Evolutionary conservation across 2,329 filamentous ascomycete species (phyloP), one percentile per base, ranked within the genome.

Genomic region (Pseudogymnoascus sp.): DNA sequence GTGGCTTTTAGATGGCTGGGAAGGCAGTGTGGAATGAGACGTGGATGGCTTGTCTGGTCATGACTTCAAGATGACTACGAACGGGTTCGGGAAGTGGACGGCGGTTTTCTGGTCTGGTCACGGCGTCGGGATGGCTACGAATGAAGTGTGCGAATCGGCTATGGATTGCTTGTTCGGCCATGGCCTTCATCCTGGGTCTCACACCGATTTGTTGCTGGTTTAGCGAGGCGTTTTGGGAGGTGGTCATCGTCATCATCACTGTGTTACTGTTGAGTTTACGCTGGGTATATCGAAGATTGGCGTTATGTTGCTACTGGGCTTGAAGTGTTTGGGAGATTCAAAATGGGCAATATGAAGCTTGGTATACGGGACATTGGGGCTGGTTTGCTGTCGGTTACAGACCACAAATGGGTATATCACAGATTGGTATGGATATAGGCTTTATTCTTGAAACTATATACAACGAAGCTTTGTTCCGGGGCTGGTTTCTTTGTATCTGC

Each of bases 301-400:
- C 14, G 5, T n/a, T n/a, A n/a, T 14, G 1, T 38, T 38, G 14
- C 35, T 38, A 4, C 4, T n/a, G 6, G 6, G 5, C 12, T 38
- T n/a, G 35, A n/a, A 38, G 5, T 5, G 14, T 1, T 38, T 38
- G 4, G 14, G 14, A 7, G 35, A 14, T n/a, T 38, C n/a, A 31
- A 38, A n/a, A 38, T 38, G 14, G 14, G 37, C 37, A 38, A 38
- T 16, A 12, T 11, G 33, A 12, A 35, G 33, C 33, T 35, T 35
- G 8, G 10, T 35, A 35, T 35, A 11, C 5, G 23, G 5, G 33
- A 14, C 4, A 4, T 37, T 14, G 5, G 5, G 12, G 33, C 33
- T 37, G 12, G 33, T 37, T 87, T 64, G 90, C 83, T 63, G 68
- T 88, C 0, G 88, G 88, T 0, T 85, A 89, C 0, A 90, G 7